Conservation (phyloP, 2,329 filamentous ascomycete genomes). For the Helminthosporium solani region DNA sequence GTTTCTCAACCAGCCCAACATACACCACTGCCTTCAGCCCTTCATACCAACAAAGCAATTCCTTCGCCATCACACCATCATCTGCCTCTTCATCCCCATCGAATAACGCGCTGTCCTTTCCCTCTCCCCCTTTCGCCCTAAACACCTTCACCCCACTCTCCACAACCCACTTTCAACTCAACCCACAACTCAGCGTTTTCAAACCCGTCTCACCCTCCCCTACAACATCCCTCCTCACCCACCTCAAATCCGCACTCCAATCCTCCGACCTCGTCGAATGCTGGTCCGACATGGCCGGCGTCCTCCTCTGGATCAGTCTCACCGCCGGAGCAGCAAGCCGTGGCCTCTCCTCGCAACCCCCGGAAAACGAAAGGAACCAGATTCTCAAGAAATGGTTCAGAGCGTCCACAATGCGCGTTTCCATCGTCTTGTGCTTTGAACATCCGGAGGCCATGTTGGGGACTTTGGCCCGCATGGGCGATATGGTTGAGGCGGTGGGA, state of each 20-base stretch:
- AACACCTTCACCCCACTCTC: neutral
- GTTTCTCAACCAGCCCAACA: slow-evolving; percentile 14
- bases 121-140: slow-evolving; percentile 12
- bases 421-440: slow-evolving; percentile 40
- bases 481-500: slow-evolving; percentile 21
- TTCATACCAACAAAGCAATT: neutral
- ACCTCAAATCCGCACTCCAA: slow-evolving; percentile 27
- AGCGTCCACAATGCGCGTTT: slow-evolving; percentile 32
- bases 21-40: slow-evolving; percentile 12
- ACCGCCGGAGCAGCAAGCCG: slow-evolving; percentile 35
- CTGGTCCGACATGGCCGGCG: slow-evolving; percentile 41
- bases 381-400: slow-evolving; percentile 33
- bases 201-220: slow-evolving; percentile 3
- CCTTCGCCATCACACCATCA: slow-evolving; percentile 3
- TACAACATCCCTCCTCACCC: slow-evolving; percentile 18
- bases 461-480: slow-evolving; percentile 30
- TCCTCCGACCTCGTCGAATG: slow-evolving; percentile 34
- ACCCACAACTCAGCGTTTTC: slow-evolving; percentile 3
- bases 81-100: neutral
- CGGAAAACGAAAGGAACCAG: slow-evolving; percentile 14
- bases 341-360: neutral
- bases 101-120: neutral
- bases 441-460: slow-evolving; percentile 34
- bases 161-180: too few relatives aligned
- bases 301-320: slow-evolving; percentile 41